Base-by-base conservation (phyloP, 2,329 filamentous ascomycete species). In the Magnaporthiopsis poae region DNA sequence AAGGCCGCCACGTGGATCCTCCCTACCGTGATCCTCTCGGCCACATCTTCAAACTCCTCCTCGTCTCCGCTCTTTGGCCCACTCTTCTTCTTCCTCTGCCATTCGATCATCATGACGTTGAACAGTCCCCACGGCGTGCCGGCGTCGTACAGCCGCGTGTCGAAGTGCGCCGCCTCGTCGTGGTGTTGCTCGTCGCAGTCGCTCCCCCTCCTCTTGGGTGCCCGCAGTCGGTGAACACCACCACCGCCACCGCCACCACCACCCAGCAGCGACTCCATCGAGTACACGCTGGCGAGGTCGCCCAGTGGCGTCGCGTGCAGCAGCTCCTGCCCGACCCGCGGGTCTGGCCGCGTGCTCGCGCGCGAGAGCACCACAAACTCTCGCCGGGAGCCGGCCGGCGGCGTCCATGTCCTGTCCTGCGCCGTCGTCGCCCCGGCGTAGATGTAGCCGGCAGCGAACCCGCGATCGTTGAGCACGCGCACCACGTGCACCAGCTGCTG, bases 61-160 rank as follows among this genome's bases (percentile, higher is more conserved):
- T 59, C 46, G n/a, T 27, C 59, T 12, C 5, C 59, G 8, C 11
- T 21, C n/a, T 11, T 21, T 27, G 59, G 7, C n/a, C 60, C 60
- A 1, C 5, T 61, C 29, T 33, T 61, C 59, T 60, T 29, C 11
- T 31, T 21, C 9, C 13, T 8, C 52, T 25, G 61, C 64, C 64
- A 61, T 36, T 61, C 31, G n/a, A 65, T 65, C 64, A 65, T 65
- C 64, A 65, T 65, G 33, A 65, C 64, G 25, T 65, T 65, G 59
- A 65, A 65, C 5, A 65, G 59, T 12, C 64, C 64, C 64, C 64
- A 65, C 13, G 64, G 64, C 33, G 64, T 61, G 59, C 56, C 61
- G 15, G 35, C 56, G 18, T 61, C 59, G 31, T 65, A 65, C 5
- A 65, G n/a, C 11, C 64, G 56, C n/a, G 64, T 65, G 59, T 65